A percentile compares a stretch with the other conserved stretches of the same genome.
Evolutionary conservation across 805 yeast species (phyloP).

Genomic region (Starmerella apicola): DNA sequence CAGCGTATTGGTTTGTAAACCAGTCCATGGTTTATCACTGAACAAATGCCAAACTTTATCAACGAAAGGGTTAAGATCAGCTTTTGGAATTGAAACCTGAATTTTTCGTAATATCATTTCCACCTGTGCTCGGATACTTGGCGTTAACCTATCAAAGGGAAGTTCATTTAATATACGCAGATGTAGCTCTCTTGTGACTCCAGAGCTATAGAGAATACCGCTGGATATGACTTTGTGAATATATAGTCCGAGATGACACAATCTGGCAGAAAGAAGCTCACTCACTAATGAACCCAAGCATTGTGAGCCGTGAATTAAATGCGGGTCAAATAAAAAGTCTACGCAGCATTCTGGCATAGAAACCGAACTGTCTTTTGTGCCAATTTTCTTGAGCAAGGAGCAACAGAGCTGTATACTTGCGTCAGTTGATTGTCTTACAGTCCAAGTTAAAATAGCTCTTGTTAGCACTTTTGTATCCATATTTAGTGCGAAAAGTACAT

Average conservation of each 20-base stretch:
- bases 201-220: slow-evolving; percentile 58
- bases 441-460: slow-evolving; percentile 14
- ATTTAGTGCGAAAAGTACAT: slow-evolving; percentile 5
- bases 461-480: slow-evolving; percentile 5
- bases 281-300: slow-evolving; percentile 33
- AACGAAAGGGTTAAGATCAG: neutral
- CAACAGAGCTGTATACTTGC: slow-evolving; percentile 14
- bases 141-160: slow-evolving; percentile 20
- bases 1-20: neutral
- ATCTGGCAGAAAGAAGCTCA: slow-evolving; percentile 36
- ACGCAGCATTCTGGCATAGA: slow-evolving; percentile 16
- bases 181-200: slow-evolving; percentile 32
- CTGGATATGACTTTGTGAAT: slow-evolving; percentile 72
- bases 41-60: neutral
- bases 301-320: slow-evolving; percentile 6
- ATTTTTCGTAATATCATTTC: slow-evolving; percentile 13
- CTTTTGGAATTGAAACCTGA: neutral
- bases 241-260: slow-evolving; percentile 52
- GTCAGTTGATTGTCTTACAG: slow-evolving; percentile 8
- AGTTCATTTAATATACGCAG: slow-evolving; percentile 36
- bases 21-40: neutral
- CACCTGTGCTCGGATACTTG: slow-evolving; percentile 15
- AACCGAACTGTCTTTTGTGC: slow-evolving; percentile 7
- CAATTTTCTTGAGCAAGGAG: slow-evolving; percentile 14
- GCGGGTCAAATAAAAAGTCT: slow-evolving; percentile 18